Evolutionary conservation across 305 asterid genomes (phyloP), one percentile per base, ranked within the genome.

Genomic region (Fraxinus albicans): DNA sequence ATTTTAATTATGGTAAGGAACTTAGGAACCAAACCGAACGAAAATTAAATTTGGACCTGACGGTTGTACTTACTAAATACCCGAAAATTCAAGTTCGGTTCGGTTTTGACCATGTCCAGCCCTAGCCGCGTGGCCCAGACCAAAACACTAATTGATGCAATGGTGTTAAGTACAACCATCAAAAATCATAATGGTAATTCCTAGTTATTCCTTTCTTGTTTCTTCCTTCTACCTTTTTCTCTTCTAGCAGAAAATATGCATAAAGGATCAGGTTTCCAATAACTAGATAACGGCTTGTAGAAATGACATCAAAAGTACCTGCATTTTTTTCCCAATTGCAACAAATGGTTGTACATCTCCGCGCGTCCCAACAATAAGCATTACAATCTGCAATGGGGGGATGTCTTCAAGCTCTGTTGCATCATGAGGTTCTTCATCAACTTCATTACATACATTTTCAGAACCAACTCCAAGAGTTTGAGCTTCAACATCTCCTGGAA

Each of bases 311-410:
- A 38, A 27, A 81, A 34, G 77, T 90, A 90, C 97, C 97, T 92
- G 97, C 78, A 92, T 85, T 67, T 85, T 84, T 86, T 92, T 93
- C 76, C 95, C 97, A 83, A 93, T 93, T 84, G 97, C 97, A 86
- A 90, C 88, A 91, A 95, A 95, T 36, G 99, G 99, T 87, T 94
- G 99, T 81, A 95, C 99, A 88, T 95, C 99, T 80, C 98, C 98
- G 80, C 98, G 96, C 75, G 98, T 94, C 85, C 97, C 98, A 83
- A 94, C 98, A 81, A 94, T 94, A 83, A 94, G 98, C 86, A 94
- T 91, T 77, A 94, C 98, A 80, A 94, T 91, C 84, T 93, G 97
- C 87, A 94, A 25, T 36, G 96, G 95, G 47, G 91, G 98, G 85
- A 94, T 88, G 83, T 93, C 81, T 77, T 89, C 90, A 83, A 91